Evolutionary conservation across 768 basidiomycete species (phyloP).

Genomic region (Paxillus involutus): DNA sequence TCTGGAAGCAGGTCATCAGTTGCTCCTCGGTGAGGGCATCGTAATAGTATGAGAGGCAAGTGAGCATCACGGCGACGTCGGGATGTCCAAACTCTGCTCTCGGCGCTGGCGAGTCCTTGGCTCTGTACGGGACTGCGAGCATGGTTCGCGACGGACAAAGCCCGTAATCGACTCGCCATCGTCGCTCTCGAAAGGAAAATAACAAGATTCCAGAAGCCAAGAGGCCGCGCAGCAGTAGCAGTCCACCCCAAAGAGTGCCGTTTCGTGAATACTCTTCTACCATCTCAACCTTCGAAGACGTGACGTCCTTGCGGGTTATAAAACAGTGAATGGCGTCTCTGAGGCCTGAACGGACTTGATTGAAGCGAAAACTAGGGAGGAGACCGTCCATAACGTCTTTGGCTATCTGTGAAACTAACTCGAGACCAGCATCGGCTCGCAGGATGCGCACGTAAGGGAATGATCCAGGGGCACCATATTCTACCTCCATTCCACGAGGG

Average conservation of each 20-base stretch:
- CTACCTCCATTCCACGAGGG: constrained; percentile 3
- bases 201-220: constrained; percentile 41
- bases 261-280: constrained; percentile 14
- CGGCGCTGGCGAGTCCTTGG: constrained; percentile 47
- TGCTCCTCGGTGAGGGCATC: constrained; percentile 41
- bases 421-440: neutral
- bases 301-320: constrained; percentile 16
- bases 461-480: neutral
- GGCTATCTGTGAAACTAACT: neutral
- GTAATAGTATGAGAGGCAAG: constrained; percentile 51
- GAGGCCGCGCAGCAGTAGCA: constrained; percentile 48
- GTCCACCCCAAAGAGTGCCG: constrained; percentile 29
- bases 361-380: constrained; percentile 18
- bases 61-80: constrained; percentile 45
- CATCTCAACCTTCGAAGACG: neutral
- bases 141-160: constrained; percentile 41
- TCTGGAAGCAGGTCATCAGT: constrained; percentile 35
- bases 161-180: constrained; percentile 56
- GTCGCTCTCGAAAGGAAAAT: constrained; percentile 35
- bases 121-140: constrained; percentile 54
- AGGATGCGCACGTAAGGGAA: constrained; percentile 9
- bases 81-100: constrained; percentile 55
- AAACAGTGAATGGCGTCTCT: constrained; percentile 20
- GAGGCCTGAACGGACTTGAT: constrained; percentile 14
- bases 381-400: constrained; percentile 18